Percentiles rank a stretch among this genome's conserved stretches.
phyloP scores from a whole-genome alignment of 768 basidiomycete species.

The Rhodotorula kratochvilovae region DNA sequence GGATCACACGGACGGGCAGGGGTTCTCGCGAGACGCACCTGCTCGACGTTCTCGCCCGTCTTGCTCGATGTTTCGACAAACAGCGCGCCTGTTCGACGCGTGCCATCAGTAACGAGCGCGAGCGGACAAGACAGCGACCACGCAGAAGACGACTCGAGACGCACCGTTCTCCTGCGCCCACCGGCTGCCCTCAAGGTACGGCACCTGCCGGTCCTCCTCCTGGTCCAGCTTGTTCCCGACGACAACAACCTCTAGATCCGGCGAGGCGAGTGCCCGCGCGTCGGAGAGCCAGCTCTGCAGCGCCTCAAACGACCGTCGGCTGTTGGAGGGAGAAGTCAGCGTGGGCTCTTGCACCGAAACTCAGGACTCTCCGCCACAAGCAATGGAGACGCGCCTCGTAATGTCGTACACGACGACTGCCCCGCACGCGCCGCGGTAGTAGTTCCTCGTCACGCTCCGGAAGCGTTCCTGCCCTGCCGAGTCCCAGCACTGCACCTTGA shows the following conservation, averaged over 20 bases:
- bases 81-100: slow-evolving; percentile 71
- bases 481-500: slow-evolving; percentile 94
- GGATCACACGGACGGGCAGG: too few species aligned
- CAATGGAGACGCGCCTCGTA: slow-evolving; percentile 47
- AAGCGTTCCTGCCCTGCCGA: slow-evolving; percentile 63
- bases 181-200: slow-evolving; percentile 86
- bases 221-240: slow-evolving; percentile 77
- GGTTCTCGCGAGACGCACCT: slow-evolving; percentile 7
- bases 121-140: too few species aligned
- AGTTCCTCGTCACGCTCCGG: slow-evolving; percentile 48
- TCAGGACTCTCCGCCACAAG: too few species aligned
- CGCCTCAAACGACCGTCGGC: slow-evolving; percentile 75
- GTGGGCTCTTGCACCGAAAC: too few species aligned
- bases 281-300: slow-evolving; percentile 87
- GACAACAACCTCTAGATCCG: slow-evolving; percentile 65
- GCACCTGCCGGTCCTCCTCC: slow-evolving; percentile 87
- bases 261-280: slow-evolving; percentile 84
- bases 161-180: slow-evolving; percentile 95
- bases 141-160: too few species aligned
- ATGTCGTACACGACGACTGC: slow-evolving; percentile 51
- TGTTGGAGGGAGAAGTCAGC: neutral
- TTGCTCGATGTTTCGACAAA: slow-evolving; percentile 91
- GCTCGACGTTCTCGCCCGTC: slow-evolving; percentile 83
- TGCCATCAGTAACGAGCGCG: neutral
- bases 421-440: slow-evolving; percentile 77